phyloP scores from a whole-genome alignment of 2,329 filamentous ascomycete species.

The Fusarium floridanum region DNA sequence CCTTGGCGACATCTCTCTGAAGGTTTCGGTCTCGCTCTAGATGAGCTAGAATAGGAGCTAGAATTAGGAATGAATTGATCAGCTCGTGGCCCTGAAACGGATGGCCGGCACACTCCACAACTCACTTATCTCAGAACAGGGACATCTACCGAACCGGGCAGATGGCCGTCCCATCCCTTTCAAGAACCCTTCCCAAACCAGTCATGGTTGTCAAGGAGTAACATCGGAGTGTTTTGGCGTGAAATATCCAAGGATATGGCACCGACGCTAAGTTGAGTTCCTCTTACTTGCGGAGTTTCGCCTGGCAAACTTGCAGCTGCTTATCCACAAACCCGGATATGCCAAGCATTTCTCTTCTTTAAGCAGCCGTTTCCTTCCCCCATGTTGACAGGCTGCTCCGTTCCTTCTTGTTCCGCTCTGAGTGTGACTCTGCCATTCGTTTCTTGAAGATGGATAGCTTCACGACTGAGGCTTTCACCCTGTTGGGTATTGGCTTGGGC shows the following conservation, averaged over 20 bases:
- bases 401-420: not conserved
- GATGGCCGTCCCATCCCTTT: not conserved
- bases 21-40: not conserved
- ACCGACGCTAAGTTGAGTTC: conserved; percentile 2
- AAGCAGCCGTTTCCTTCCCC: not conserved
- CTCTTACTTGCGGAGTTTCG: conserved; percentile 2
- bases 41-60: not conserved
- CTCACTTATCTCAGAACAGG: not conserved
- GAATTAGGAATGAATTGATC: conserved; percentile 5
- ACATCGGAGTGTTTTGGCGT: not conserved
- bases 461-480: conserved; percentile 53
- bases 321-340: not conserved
- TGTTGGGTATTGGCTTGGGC: conserved; percentile 50
- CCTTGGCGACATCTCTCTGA: not conserved
- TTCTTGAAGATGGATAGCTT: conserved; percentile 31
- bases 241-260: not conserved
- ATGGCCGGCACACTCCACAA: not conserved
- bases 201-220: not conserved
- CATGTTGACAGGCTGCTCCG: not conserved
- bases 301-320: not conserved
- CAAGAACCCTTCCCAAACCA: not conserved
- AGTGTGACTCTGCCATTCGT: not conserved
- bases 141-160: not conserved
- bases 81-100: conserved; percentile 5
- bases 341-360: not conserved